Base-by-base conservation (phyloP, 169 alveolate genomes). In the Toxoplasma gondii region DNA sequence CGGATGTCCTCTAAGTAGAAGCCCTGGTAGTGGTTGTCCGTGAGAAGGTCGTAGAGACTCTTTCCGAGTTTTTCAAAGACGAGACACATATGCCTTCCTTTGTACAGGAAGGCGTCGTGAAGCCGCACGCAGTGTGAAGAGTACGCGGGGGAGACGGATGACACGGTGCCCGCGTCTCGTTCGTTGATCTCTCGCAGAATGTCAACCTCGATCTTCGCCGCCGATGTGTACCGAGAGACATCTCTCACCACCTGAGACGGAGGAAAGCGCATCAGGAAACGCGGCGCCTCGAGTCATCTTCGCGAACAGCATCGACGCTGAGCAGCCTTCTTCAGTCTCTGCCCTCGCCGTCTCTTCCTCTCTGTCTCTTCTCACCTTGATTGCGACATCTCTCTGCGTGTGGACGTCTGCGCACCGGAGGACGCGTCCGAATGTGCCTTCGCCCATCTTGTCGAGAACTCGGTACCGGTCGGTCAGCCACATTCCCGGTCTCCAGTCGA, bases 391-490 rank as follows among this genome's bases (percentile, higher is more conserved):
- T 74, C 97, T 95, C 81, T 96, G 96, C 58, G 96, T 95, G 67
- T 95, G 97, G 49, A 94, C 96, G 94, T 98, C 98, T 69, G 98
- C 98, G 86, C 99, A 98, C 84, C 97, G 97, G 43, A 99, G 96
- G 54, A 98, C 99, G 94, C 99, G 95, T n/a, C 99, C 99, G 95
- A 99, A 99, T 22, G 99, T 99, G 38, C 99, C 99, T 92, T 99
- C 99, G 24, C 99, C 99, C 94, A 99, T 96, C 92, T 97, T 96
- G 88, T 97, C 95, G 88, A 96, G 92, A 86, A 99, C 98, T 92
- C 96, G 94, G 96, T 98, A 98, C 69, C 97, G 70, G 69, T 96
- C 97, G 93, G n/a, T 91, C 93, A 36, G 97, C 98, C 92, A 94
- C 94, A 91, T 81, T 0, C 96, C 96, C 16, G 93, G 86, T n/a